Base-by-base conservation (phyloP, 2,329 filamentous ascomycete genomes). In the Tympanopsis confertula region DNA sequence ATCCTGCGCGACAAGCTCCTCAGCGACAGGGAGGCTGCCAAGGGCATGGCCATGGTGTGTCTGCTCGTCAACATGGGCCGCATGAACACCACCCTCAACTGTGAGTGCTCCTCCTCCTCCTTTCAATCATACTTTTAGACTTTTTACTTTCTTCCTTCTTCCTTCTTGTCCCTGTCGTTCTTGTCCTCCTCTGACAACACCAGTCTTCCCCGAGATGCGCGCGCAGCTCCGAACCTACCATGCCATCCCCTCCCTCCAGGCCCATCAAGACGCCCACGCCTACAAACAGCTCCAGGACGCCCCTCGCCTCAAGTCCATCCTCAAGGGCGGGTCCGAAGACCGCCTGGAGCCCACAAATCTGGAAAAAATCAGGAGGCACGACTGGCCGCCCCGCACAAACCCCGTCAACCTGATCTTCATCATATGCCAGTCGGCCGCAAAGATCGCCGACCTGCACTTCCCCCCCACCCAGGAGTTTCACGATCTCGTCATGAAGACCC, bases 1-100 rank as follows among this genome's bases (percentile, higher is more conserved):
- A 91, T 98, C 36, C 69, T 98, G 45, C 86, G 94, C 58, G 91
- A 98, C 61, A 96, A 98, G 66, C 71, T 98, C 45, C 71, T 94
- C 51, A 91, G 82, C 47, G 91, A 98, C 56, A 80, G 86, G 51
- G 81, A 86, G 45, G 88, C 88, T 17, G 91, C 89, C 24, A 87
- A 94, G 57, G 89, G 86, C 53, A 98, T 98, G 91, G 91, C 91
- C 38, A 98, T 98, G 91, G 89, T 98, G 41, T 98, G 91, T 60
- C 66, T 98, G 46, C 65, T 98, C 50, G 91, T 98, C 56, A 98
- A 98, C 53, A 85, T 98, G 45, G 91, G 91, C 41, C 74, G 91
- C 45, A 98, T 98, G 91, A 98, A 98, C 60, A 98, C 91, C 2
- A 98, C 91, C 0, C 68, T 98, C 35, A 98, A 98, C 54, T 96